These are phyloP conservation scores for Talaromyces sp. DNA, from an alignment of 2,329 filamentous ascomycete species.

Conservation along the genomic window DNA sequence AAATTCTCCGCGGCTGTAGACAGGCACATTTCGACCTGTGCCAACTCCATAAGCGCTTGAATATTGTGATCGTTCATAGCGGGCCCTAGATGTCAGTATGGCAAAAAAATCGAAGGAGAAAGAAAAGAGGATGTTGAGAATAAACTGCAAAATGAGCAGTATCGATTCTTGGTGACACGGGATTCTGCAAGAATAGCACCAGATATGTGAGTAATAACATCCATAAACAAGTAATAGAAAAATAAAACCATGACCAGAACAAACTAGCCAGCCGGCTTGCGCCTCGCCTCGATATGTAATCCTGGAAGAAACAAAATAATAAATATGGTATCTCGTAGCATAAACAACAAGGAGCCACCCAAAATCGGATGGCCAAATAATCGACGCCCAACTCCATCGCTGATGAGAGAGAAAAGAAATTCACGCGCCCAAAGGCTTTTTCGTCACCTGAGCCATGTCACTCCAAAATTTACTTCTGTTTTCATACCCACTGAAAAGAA, in stretches of 20 bases:
- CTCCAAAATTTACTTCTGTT: background rate
- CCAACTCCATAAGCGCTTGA: background rate
- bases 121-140: background rate
- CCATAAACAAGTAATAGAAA: background rate
- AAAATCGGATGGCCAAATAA: background rate
- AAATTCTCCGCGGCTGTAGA: background rate
- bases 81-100: background rate
- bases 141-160: background rate
- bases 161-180: conserved; percentile 6
- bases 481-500: background rate
- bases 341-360: background rate
- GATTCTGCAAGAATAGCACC: conserved; percentile 3
- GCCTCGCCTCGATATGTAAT: background rate
- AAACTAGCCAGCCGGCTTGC: too few species aligned
- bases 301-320: background rate
- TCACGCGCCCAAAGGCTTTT: background rate
- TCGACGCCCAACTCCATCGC: background rate
- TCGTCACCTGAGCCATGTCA: background rate
- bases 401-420: background rate
- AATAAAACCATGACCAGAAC: background rate
- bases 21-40: background rate
- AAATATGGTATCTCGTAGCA: background rate
- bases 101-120: background rate
- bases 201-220: conserved; percentile 2
- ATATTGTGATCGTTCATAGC: background rate